Percentiles rank a stretch among this genome's conserved stretches.
phyloP scores from a whole-genome alignment of 2,329 filamentous ascomycete species.

The Neonectria neomacrospora region DNA sequence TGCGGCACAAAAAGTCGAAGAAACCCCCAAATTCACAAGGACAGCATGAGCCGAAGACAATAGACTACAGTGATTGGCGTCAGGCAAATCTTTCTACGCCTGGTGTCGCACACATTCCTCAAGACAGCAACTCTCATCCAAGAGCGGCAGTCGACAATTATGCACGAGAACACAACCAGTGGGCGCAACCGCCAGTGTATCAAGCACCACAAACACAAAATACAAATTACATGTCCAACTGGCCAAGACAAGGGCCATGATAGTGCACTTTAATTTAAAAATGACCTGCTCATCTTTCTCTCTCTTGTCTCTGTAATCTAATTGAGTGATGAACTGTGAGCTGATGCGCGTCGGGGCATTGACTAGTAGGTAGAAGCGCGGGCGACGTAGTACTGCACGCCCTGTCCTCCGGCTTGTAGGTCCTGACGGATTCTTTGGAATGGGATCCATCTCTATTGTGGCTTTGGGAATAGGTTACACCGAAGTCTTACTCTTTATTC shows the following conservation, averaged over 20 bases:
- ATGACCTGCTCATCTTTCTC: background rate
- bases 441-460: too few relatives aligned
- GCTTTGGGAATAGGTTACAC: too few relatives aligned
- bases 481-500: too few relatives aligned
- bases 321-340: background rate
- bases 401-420: too few relatives aligned
- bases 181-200: background rate
- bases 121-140: background rate
- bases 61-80: conserved; percentile 10
- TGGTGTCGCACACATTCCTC: conserved; percentile 2
- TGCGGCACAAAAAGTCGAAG: background rate
- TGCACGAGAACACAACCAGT: background rate
- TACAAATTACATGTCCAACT: background rate
- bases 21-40: background rate
- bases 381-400: too few relatives aligned
- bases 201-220: background rate
- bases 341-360: too few relatives aligned
- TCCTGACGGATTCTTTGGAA: too few relatives aligned
- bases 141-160: background rate
- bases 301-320: background rate
- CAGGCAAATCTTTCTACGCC: conserved; percentile 7
- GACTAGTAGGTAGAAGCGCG: too few relatives aligned
- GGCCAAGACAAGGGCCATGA: background rate
- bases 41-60: background rate
- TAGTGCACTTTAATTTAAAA: background rate